A percentile compares a stretch with the other conserved stretches of the same genome.
phyloP scores from a whole-genome alignment of 352 stramenopile genomes.

The Phytophthora lateralis region DNA sequence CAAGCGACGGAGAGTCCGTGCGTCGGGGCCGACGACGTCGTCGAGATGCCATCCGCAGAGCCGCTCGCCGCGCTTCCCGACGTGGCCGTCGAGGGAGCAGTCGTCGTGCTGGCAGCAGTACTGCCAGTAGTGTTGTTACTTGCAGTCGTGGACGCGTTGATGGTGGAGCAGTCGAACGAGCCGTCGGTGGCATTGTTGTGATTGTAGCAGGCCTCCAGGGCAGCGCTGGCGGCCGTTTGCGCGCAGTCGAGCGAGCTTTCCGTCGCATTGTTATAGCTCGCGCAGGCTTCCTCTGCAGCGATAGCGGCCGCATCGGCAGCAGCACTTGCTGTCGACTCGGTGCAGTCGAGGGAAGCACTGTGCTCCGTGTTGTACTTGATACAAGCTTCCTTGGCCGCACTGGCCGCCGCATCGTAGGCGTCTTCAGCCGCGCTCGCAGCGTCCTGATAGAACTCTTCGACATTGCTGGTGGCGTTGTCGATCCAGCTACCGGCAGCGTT shows the following conservation, averaged over 20 bases:
- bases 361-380: conserved; percentile 26
- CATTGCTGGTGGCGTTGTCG: conserved; percentile 29
- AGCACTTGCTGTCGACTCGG: conserved; percentile 23
- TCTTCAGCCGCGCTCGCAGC: conserved; percentile 26
- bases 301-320: conserved; percentile 23
- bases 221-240: conserved; percentile 22
- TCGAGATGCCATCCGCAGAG: conserved; percentile 18
- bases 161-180: conserved; percentile 28
- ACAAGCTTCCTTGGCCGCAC: conserved; percentile 23
- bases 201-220: conserved; percentile 25
- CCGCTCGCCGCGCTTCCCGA: conserved; percentile 8
- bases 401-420: conserved; percentile 23
- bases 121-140: conserved; percentile 12
- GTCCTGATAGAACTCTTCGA: conserved; percentile 29
- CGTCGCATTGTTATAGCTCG: conserved; percentile 26
- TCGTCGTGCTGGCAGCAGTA: conserved; percentile 1
- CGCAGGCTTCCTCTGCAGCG: conserved; percentile 22
- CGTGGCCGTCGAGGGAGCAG: conserved; percentile 8
- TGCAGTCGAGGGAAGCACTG: conserved; percentile 24
- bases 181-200: conserved; percentile 28
- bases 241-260: conserved; percentile 28
- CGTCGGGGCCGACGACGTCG: conserved; percentile 24
- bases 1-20: conserved; percentile 15
- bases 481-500: conserved; percentile 27
- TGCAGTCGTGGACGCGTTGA: conserved; percentile 9